Base-by-base conservation (phyloP, 129 eudicot species). In the Helianthus annuus region DNA sequence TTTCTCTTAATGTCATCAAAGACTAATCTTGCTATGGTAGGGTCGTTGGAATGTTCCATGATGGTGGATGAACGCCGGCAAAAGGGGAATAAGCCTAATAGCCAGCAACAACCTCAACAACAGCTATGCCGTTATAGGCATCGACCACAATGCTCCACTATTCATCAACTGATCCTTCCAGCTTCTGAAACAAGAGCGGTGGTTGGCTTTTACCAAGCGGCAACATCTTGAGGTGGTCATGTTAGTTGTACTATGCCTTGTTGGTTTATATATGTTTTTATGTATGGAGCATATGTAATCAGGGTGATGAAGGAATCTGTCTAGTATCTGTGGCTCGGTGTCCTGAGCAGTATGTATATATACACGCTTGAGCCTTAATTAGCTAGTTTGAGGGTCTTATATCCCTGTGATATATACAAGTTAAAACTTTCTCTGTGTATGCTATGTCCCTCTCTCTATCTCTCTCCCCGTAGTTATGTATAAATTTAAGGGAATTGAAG, bases 1-100 rank as follows among this genome's bases (percentile, higher is more conserved):
- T 52, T 49, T n/a, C n/a, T 76, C 57, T 64, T 32, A 7, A 84
- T 84, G 85, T 77, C 85, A 65, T 77, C 78, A 17, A 77, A 79
- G 64, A 76, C 62, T 7, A 66, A 77, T 48, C 66, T 64, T 55
- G 7, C 58, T 10, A 52, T 69, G 54, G 68, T 59, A 48, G 88
- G 77, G 16, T 59, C 64, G 27, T 19, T 45, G 11, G 82, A 84
- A 58, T 16, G 79, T 53, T 80, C 71, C 72, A 70, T 24, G 10
- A 39, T 48, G 79, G 68, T 45, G 70, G 83, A 84, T 49, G 85
- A 80, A 27, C 64, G 74, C 60, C 51, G 69, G 52, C 24, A 56
- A 42, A 84, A 64, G 75, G 79, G 55, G 63, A 77, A 58, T 58
- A 53, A n/a, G 66, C 55, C 16, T 45, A 66, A 57, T 1, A 15